These are phyloP conservation scores for Penicillium sp. DNA, from an alignment of 2,329 filamentous ascomycete species.

Conservation along the genomic window DNA sequence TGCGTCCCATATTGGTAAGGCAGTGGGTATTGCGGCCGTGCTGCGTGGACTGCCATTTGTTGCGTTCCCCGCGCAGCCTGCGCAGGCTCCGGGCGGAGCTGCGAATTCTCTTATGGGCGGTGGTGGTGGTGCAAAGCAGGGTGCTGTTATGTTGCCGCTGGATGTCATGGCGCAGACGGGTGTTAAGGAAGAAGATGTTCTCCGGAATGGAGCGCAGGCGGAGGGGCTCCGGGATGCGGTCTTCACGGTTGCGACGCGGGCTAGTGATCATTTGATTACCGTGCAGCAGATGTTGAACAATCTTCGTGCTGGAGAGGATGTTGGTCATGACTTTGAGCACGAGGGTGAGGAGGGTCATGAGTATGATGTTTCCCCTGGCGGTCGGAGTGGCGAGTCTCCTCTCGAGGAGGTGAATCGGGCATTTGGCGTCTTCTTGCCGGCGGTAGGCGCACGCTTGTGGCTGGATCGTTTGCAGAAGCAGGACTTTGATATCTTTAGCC, in stretches of 20 bases:
- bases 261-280: constrained; percentile 93
- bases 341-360: constrained; percentile 67
- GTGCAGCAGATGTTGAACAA: constrained; percentile 86
- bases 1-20: constrained; percentile 92
- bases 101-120: constrained; percentile 33
- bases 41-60: constrained; percentile 83
- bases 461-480: constrained; percentile 70
- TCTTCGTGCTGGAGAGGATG: constrained; percentile 66
- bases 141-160: constrained; percentile 73
- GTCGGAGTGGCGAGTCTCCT: constrained; percentile 39
- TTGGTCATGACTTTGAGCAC: constrained; percentile 87
- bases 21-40: constrained; percentile 79
- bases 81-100: constrained; percentile 50
- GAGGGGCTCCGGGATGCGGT: constrained; percentile 81
- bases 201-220: constrained; percentile 73
- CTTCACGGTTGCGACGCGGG: constrained; percentile 86
- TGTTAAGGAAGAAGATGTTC: constrained; percentile 83
- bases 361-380: constrained; percentile 42
- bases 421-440: constrained; percentile 78
- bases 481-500: constrained; percentile 77
- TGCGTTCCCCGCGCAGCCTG: constrained; percentile 67
- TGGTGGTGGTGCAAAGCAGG: constrained; percentile 48
- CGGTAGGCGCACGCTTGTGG: constrained; percentile 73
- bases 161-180: constrained; percentile 82
- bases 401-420: constrained; percentile 59